Percentiles rank a stretch among this genome's conserved stretches.
Conservation (phyloP, 495 filamentous ascomycete species). For the Aspergillus olivimuriae region DNA sequence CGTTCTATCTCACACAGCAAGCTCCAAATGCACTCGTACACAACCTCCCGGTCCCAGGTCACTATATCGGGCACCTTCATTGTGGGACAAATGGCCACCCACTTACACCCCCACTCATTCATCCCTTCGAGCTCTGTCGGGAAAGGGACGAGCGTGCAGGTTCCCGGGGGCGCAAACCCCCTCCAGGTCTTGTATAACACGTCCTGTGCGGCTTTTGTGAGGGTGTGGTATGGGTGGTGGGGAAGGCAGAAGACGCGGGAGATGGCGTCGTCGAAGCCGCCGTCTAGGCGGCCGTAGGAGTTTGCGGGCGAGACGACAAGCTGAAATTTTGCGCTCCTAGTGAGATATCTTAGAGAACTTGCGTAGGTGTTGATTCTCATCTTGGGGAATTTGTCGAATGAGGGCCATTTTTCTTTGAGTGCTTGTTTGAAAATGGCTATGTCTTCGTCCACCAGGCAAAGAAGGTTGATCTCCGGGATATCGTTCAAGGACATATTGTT, state of each 20-base stretch:
- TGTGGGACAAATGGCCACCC: conserved; percentile 46
- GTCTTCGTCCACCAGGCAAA: conserved; percentile 14
- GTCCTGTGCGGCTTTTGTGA: conserved; percentile 34
- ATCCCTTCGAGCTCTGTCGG: conserved; percentile 18
- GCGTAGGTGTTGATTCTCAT: conserved; percentile 3
- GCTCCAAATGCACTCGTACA: conserved; percentile 49
- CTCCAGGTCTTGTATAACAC: conserved; percentile 40
- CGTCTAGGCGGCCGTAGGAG: conserved; percentile 45
- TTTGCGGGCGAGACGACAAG: conserved; percentile 48
- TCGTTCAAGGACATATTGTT: conserved; percentile 1
- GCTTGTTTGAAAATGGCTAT: conserved; percentile 8
- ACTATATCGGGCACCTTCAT: conserved; percentile 38
- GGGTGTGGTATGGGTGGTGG: conserved; percentile 34
- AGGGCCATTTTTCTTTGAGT: conserved; percentile 5
- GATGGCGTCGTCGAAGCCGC: conserved; percentile 49
- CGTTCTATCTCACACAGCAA: conserved; percentile 40
- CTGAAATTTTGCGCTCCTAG: conserved; percentile 27
- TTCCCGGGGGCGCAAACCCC: conserved; percentile 43
- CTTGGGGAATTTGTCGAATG: background rate
- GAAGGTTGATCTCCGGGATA: conserved; percentile 13
- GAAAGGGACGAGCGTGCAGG: conserved; percentile 40
- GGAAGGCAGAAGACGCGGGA: conserved; percentile 39
- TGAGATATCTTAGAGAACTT: conserved; percentile 3
- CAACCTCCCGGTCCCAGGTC: conserved; percentile 46
- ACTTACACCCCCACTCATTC: conserved; percentile 33